Evolutionary conservation across 169 alveolate genomes (phyloP), one percentile per base, ranked within the genome.

Genomic region (Plasmodium coatneyi): DNA sequence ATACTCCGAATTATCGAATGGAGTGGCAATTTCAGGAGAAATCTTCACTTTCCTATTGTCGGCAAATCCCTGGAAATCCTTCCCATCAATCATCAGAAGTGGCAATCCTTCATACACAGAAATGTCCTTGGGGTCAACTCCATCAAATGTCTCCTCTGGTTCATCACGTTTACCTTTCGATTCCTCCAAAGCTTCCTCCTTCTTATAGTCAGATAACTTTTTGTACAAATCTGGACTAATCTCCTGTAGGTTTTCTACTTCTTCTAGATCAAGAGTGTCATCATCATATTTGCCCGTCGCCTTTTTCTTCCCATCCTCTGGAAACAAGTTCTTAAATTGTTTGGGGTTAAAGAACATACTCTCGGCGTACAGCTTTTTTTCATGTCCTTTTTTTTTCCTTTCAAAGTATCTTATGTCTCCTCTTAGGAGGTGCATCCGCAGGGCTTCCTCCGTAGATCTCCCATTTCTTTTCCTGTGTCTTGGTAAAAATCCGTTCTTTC

Each of bases 51-150:
- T 89, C 41, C 94, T 89, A 19, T 54, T 89, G 32, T 89, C 94
- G 7, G 86, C 70, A 70, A 89, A 89, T 28, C 94, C 94, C 25
- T 80, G 80, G 56, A 89, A 89, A 7, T 89, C 90, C 72, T 89
- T 80, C 72, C 94, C 94, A 39, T 89, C 94, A 79, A 89, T 79
- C 94, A 89, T 89, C 9, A 89, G 72, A 79, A 89, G 89, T 14
- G 94, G 94, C n/a, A 89, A 74, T 5, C 94, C 94, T 89, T 89
- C 90, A 66, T 80, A 39, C 25, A 89, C 78, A 6, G 80, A 36
- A 84, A 71, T 71, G 66, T 87, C 71, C 41, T 87, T 76, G 25
- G 52, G 32, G 25, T 80, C 94, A 28, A 25, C 71, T 25, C 32
- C 56, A 36, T 80, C 83, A 36, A 34, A 41, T 7, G 70, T 56